These are phyloP conservation scores for Rhodotorula sphaerocarpa DNA, from an alignment of 768 basidiomycete species.

Conservation along the genomic window DNA sequence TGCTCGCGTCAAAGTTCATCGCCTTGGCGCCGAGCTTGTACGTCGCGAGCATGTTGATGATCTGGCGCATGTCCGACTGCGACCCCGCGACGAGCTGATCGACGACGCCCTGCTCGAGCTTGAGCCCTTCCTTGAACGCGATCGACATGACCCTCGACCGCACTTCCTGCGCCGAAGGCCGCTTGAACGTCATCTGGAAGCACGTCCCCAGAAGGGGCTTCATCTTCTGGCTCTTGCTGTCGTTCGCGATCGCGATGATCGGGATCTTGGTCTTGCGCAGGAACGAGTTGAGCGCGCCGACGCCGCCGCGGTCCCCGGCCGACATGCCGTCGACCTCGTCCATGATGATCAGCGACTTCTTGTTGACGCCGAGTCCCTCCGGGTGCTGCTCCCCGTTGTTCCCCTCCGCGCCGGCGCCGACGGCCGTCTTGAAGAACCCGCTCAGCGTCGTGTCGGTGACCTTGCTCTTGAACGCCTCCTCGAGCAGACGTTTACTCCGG, in stretches of 20 bases:
- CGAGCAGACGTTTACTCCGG: conserved; percentile 90
- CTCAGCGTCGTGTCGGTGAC: conserved; percentile 81
- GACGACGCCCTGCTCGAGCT: conserved; percentile 78
- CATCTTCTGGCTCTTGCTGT: conserved; percentile 74
- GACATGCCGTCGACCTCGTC: conserved; percentile 99
- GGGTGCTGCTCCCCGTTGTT: too few species aligned
- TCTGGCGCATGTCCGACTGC: conserved; percentile 93
- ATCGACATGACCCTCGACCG: conserved; percentile 83
- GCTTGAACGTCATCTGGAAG: conserved; percentile 65
- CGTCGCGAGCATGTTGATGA: conserved; percentile 95
- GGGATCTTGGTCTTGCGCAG: conserved; percentile 94
- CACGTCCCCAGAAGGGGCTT: conserved; percentile 70
- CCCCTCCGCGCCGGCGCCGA: conserved; percentile 46
- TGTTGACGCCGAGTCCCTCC: conserved; percentile 64
- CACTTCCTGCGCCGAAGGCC: conserved; percentile 68
- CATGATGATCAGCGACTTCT: conserved; percentile 86
- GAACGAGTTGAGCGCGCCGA: conserved; percentile 80
- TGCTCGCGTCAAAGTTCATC: conserved; percentile 87
- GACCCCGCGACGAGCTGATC: conserved; percentile 83
- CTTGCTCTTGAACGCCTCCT: conserved; percentile 54
- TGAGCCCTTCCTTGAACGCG: conserved; percentile 85
- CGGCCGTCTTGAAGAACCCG: conserved; percentile 56
- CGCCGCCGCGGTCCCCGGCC: conserved; percentile 90
- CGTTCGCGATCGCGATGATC: conserved; percentile 96
- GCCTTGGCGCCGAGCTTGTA: conserved; percentile 74